These are phyloP conservation scores for Linderina pennispora DNA, from an alignment of 192 early-diverging fungal species.

Conservation along the genomic window DNA sequence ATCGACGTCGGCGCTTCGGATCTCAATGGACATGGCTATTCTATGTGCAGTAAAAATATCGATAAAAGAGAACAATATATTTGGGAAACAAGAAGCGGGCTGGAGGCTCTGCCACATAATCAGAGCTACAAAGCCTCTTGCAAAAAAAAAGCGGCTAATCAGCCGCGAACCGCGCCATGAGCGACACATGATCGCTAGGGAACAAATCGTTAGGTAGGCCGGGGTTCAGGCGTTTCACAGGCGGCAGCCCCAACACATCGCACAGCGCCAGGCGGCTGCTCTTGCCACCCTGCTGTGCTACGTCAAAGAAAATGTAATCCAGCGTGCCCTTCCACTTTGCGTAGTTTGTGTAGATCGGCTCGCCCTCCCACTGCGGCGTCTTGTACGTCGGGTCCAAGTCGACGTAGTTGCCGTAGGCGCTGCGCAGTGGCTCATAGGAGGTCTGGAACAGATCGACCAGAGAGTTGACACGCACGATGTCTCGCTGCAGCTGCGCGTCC, in stretches of 20 bases:
- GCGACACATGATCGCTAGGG: conserved; percentile 39
- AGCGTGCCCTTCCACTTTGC: conserved; percentile 45
- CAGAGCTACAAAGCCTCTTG: no score
- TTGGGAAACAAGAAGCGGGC: no score
- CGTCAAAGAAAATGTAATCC: conserved; percentile 39
- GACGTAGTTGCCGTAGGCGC: conserved; percentile 36
- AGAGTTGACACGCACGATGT: conserved; percentile 13
- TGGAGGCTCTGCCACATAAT: no score
- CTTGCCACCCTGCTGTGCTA: not conserved
- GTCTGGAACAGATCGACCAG: conserved; percentile 18
- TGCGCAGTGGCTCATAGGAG: conserved; percentile 14
- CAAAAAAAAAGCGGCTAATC: no score
- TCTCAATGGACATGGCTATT: no score
- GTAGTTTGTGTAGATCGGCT: conserved; percentile 46
- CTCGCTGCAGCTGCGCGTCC: conserved; percentile 18
- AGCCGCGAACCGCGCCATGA: conserved; percentile 27
- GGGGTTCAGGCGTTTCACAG: conserved; percentile 26
- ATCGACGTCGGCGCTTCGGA: conserved; percentile 49
- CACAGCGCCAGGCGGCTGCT: conserved; percentile 6
- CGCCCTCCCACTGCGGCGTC: conserved; percentile 42
- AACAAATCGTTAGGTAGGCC: conserved; percentile 40
- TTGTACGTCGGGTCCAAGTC: conserved; percentile 33
- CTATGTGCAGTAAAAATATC: no score
- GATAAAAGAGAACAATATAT: conserved; percentile 1
- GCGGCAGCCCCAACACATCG: conserved; percentile 31